Conservation (phyloP, 371 early-diverging fungal genomes). For the Capillidium rhysosporum region DNA sequence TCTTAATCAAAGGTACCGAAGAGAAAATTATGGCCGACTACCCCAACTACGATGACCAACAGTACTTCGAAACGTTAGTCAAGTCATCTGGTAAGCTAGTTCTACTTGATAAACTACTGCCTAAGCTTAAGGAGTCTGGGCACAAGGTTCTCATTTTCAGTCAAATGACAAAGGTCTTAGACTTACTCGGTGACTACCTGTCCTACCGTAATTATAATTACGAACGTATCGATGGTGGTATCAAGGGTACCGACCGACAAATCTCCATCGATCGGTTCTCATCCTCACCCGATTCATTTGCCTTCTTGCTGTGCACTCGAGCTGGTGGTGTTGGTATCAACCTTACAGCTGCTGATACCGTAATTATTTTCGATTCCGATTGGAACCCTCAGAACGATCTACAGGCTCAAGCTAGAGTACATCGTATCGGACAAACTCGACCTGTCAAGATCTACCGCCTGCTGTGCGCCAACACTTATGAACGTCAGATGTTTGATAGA, state of each 20-base stretch:
- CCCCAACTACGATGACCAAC: slow-evolving; percentile 27
- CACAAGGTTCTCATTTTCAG: slow-evolving; percentile 95
- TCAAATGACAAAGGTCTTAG: slow-evolving; percentile 98
- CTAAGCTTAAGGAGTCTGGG: slow-evolving; percentile 65
- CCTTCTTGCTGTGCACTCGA: slow-evolving; percentile 67
- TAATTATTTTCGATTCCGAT: slow-evolving; percentile 89
- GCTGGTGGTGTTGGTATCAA: slow-evolving; percentile 95
- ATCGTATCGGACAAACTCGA: slow-evolving; percentile 88
- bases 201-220: slow-evolving; percentile 37
- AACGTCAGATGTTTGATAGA: slow-evolving; percentile 91
- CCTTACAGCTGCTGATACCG: slow-evolving; percentile 86
- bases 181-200: slow-evolving; percentile 97
- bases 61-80: slow-evolving; percentile 30
- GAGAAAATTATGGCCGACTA: slow-evolving; percentile 50
- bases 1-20: slow-evolving; percentile 94
- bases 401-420: slow-evolving; percentile 86
- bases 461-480: slow-evolving; percentile 80
- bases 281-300: slow-evolving; percentile 48
- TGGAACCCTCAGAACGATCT: slow-evolving; percentile 97
- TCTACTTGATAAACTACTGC: slow-evolving; percentile 81
- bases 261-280: slow-evolving; percentile 92
- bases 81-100: slow-evolving; percentile 95
- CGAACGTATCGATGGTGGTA: slow-evolving; percentile 78
- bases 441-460: slow-evolving; percentile 76
- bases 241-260: slow-evolving; percentile 76